phyloP scores from a whole-genome alignment of 352 stramenopile species.

The Pythium phragmiticola region DNA sequence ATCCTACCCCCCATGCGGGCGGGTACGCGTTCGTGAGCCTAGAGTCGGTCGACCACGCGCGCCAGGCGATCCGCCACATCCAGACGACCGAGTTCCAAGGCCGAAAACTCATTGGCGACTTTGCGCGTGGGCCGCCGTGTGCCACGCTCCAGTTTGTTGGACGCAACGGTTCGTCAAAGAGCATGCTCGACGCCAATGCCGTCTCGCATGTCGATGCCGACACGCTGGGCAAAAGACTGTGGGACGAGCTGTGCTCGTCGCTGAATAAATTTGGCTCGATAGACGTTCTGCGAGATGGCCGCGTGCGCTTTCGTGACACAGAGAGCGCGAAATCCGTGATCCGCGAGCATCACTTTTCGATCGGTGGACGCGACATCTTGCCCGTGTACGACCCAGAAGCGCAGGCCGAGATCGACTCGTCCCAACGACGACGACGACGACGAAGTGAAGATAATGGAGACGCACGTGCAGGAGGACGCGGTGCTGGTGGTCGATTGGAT shows the following conservation, averaged over 20 bases:
- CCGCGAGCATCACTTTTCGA: slow-evolving; percentile 39
- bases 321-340: slow-evolving; percentile 66
- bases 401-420: slow-evolving; percentile 53
- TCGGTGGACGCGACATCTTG: slow-evolving; percentile 57
- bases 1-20: slow-evolving; percentile 30
- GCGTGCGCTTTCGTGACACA: slow-evolving; percentile 49
- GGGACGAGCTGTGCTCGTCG: slow-evolving; percentile 42
- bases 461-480: slow-evolving; percentile 1
- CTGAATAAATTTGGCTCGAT: slow-evolving; percentile 53
- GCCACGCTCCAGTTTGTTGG: slow-evolving; percentile 68
- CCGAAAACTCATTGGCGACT: slow-evolving; percentile 52
- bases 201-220: slow-evolving; percentile 49
- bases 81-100: slow-evolving; percentile 29
- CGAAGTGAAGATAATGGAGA: slow-evolving; percentile 17
- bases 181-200: slow-evolving; percentile 38
- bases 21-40: slow-evolving; percentile 73
- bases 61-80: slow-evolving; percentile 44
- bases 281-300: slow-evolving; percentile 38
- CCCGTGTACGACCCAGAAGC: slow-evolving; percentile 70
- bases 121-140: slow-evolving; percentile 65
- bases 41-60: slow-evolving; percentile 46
- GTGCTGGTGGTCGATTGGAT: background rate
- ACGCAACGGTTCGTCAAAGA: slow-evolving; percentile 30
- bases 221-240: slow-evolving; percentile 41
- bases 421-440: slow-evolving; percentile 16